Evolutionary conservation across 2,329 filamentous ascomycete genomes (phyloP), one percentile per base, ranked within the genome.

Genomic region (Cladosporium sphaerospermum): DNA sequence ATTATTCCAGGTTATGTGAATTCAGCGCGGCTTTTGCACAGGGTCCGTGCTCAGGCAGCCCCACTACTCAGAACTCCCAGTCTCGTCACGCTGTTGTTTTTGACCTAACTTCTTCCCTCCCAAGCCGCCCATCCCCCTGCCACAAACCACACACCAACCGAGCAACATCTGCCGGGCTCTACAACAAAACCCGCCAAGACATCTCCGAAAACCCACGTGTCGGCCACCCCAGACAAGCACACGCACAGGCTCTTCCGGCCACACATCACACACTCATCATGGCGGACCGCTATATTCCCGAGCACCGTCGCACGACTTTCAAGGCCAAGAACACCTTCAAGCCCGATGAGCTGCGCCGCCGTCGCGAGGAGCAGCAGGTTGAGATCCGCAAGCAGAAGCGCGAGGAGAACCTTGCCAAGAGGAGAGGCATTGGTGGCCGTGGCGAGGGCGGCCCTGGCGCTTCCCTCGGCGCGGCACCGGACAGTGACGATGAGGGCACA

Each of bases 271-370:
- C 16, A 16, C 28, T 11, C 63, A 85, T 66, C 77, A 99, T 99
- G 93, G 88, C 93, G 74, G 93, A 99, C 74, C 89, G 93, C 69
- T 99, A 96, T 79, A 99, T 99, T 69, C 93, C 93, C 73, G 93
- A 99, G 79, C 93, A 99, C 80, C 90, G 93, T 74, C 91, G 93
- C 71, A 96, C 89, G 62, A 91, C 96, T 78, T 99, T 96, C 85
- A 99, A 99, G 86, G 93, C 93, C 53, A 96, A 96, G 83, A 92
- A 89, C 76, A 89, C 89, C 68, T 97, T 99, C 82, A 96, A 96
- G 84, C 92, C 92, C 66, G 93, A 99, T 73, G 93, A 99, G 79
- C 86, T 99, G 62, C 89, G 93, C 71, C 91, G 93, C 69, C 93
- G 93, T 71, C 93, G 93, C 71, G 93, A 99, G 74, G 93, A 99